Base-by-base conservation (phyloP, 306 rosid species). In the Quercus wislizeni region DNA sequence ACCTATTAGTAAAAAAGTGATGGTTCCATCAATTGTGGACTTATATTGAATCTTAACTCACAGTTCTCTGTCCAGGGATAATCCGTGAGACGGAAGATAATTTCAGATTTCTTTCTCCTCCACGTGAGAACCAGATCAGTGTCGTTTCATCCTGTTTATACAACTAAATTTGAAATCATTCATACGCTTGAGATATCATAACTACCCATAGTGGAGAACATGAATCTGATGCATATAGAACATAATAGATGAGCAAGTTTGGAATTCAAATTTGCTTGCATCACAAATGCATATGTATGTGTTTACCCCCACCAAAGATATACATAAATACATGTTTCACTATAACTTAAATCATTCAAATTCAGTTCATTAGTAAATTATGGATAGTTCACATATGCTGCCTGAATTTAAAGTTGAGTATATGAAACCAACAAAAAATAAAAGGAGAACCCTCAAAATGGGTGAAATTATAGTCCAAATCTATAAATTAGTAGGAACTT, bases 1-100 rank as follows among this genome's bases (percentile, higher is more conserved):
- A 55, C 23, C 5, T 49, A 61, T 62, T 10, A 20, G 56, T 21
- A 54, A 52, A 70, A 54, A 52, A 70, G 35, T 59, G 49, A 63
- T 15, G 35, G 31, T 71, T 75, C 21, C 49, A 10, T 25, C 17
- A 74, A 55, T 28, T 51, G 18, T 28, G 12, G 76, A 35, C 68
- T 51, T 57, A 38, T 41, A 21, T 64, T 49, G 46, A 81, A 56
- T 78, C 74, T 87, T 74, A 76, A 89, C 99, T 90, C 83, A 95
- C 99, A 19, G 98, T 95, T 95, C 99, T 92, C 69, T 95, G 99
- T 84, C 98, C 99, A 5, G 94, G 87, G 76, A 85, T 80, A 75
- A 95, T 91, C 77, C 88, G 86, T 19, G 85, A 77, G 81, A 95
- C 83, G 0, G 81, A 25, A 75, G 94, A 84, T 81, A 95, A 79